These are phyloP conservation scores for Cryptosporidium sp. DNA, from an alignment of 169 alveolate species.

Conservation along the genomic window DNA sequence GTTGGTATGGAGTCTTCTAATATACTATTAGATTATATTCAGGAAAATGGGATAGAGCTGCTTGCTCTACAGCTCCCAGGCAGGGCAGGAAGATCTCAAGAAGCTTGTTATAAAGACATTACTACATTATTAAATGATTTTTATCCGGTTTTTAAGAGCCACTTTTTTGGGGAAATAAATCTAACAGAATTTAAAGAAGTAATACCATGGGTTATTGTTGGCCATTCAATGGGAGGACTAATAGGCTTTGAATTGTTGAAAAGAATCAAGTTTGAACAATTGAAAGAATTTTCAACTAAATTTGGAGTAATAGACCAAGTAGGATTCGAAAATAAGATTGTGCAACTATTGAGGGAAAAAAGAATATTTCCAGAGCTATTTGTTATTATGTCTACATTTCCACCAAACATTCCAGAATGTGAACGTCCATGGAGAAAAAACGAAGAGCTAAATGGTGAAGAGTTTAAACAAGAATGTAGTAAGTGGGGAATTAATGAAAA, in stretches of 20 bases:
- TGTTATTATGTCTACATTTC: conserved; percentile 55
- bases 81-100: conserved; percentile 56
- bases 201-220: conserved; percentile 52
- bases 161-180: conserved; percentile 7
- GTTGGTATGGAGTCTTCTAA: not conserved
- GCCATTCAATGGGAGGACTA: conserved; percentile 74
- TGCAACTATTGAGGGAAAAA: conserved; percentile 5
- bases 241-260: conserved; percentile 48
- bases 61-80: conserved; percentile 66
- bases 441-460: conserved; percentile 21
- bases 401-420: conserved; percentile 35
- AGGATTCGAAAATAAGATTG: not conserved
- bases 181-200: not conserved
- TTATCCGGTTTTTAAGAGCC: conserved; percentile 38
- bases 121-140: conserved; percentile 27
- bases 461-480: conserved; percentile 61
- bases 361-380: conserved; percentile 57
- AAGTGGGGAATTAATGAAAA: conserved; percentile 66
- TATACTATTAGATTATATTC: conserved; percentile 31
- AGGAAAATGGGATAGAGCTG: conserved; percentile 51
- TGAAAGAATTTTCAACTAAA: not conserved
- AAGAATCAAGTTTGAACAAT: conserved; percentile 32
- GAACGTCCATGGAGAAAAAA: conserved; percentile 67
- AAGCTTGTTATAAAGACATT: conserved; percentile 37
- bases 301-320: not conserved